Base-by-base conservation (phyloP, 371 early-diverging fungal genomes). In the Rhizopus microsporus region DNA sequence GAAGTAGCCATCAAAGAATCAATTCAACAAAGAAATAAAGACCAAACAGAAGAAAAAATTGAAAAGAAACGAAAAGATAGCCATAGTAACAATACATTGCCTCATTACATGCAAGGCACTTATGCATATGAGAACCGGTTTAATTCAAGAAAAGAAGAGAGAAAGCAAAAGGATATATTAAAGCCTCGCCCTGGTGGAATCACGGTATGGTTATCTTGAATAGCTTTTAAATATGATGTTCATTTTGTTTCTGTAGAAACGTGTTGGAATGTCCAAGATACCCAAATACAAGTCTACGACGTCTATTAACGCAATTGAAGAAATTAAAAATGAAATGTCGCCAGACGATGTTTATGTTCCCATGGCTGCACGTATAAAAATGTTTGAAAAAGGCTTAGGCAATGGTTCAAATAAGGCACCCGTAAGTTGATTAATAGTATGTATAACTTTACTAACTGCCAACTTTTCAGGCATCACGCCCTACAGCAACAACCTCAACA, bases 31-130 rank as follows among this genome's bases (percentile, higher is more conserved):
- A 15, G 12, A 23, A 37, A 42, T 7, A 5, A 17, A 54, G 15
- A 54, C 15, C 44, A 54, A 31, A 8, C 17, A 32, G 23, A 56
- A 47, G 29, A 30, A 34, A 35, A 17, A 46, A 15, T 15, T 17
- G 40, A 10, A 8, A 12, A 17, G n/a, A 49, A 39, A 16, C 39
- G 39, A 17, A 44, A 37, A 37, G 38, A 37, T 10, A 37, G 38
- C 7, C 7, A 5, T 37, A 6, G 10, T 10, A 47, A 17, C 16
- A 37, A 47, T 10, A 32, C 37, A 13, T 32, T 48, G 9, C 68
- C 68, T 44, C 54, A 48, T 35, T 69, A 69, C 23, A 69, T 69
- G 69, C 46, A 49, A 42, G 23, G 59, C 1, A 69, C 69, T 3
- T 29, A 15, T 2, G 53, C 67, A 12, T 61, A 31, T 47, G 12